Base-by-base conservation (phyloP, 2,329 filamentous ascomycete genomes). In the Bipolaris zeicola region DNA sequence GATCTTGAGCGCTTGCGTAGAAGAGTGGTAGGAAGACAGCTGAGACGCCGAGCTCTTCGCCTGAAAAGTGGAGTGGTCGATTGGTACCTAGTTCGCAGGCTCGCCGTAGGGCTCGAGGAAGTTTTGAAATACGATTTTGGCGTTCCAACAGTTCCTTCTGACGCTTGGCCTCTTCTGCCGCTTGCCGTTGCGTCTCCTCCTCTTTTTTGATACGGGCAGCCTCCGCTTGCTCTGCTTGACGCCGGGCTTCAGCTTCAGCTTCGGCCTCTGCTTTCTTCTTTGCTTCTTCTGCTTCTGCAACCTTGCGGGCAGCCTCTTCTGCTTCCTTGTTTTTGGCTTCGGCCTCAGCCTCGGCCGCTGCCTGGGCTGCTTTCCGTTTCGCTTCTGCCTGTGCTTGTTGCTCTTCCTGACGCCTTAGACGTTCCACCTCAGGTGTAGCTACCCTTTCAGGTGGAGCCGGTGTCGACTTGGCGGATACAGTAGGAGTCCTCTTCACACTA, bases 21-120 rank as follows among this genome's bases (percentile, higher is more conserved):
- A 74, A 69, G 6, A 78, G 65, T 3, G 76, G 76, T 3, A 77
- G 65, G 45, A 76, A 78, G 5, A 76, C 69, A 18, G 69, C 66
- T 6, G 73, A 75, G 16, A 77, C 71, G 28, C 76, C 76, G 33
- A 76, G 62, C 52, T 77, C 73, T 54, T 75, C 71, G 16, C 72
- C 73, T n/a, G 66, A 69, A 60, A 77, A 77, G 44, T 76, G 71
- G 5, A 77, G 57, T 8, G 75, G 75, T 24, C 75, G 72, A 36
- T 76, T 68, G 37, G 57, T 67, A 6, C 75, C 74, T n/a, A 73
- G 52, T 44, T 76, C 70, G 48, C 73, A 77, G 14, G 75, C 75
- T 46, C 71, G 64, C 33, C 72, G 68, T 28, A 76, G 55, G n/a
- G 74, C 74, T 51, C 65, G 69, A 3, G 76, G 73, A 24, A 77